These are phyloP conservation scores for Flaveria linearis DNA, from an alignment of 129 eudicot species.

Conservation along the genomic window DNA sequence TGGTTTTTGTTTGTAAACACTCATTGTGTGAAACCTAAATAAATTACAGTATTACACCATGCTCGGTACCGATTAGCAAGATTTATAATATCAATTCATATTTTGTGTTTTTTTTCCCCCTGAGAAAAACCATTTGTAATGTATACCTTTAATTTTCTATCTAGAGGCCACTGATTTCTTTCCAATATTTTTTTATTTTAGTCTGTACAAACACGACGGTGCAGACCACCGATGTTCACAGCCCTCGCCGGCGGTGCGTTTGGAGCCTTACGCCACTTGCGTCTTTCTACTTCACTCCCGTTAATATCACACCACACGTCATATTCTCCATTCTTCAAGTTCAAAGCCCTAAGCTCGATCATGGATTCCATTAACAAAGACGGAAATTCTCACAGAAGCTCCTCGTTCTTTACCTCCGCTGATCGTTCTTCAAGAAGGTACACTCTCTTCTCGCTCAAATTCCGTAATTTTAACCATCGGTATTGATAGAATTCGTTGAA, in stretches of 20 bases:
- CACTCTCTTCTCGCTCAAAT: neutral
- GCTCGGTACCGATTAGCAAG: neutral
- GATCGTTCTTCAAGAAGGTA: conserved; percentile 36
- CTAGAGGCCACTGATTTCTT: neutral
- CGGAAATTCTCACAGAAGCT: conserved; percentile 13
- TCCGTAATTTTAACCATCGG: neutral
- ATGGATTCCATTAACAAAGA: conserved; percentile 21
- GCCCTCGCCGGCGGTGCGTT: too few relatives aligned
- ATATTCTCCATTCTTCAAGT: neutral
- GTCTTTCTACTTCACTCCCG: too few relatives aligned
- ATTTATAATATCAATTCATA: too few relatives aligned
- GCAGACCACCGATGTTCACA: too few relatives aligned
- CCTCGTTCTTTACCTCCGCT: conserved; percentile 38
- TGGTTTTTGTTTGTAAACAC: neutral
- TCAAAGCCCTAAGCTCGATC: conserved; percentile 14
- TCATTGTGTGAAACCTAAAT: neutral
- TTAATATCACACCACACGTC: too few relatives aligned
- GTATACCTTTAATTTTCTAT: neutral
- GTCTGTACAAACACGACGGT: too few relatives aligned
- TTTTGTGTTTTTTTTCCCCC: neutral
- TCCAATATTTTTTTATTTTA: neutral
- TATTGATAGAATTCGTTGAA: neutral
- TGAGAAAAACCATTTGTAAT: neutral
- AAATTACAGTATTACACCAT: neutral
- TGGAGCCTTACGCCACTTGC: too few relatives aligned